These are phyloP conservation scores for Nannochloropsis gaditana DNA, from an alignment of 108 stramenopile genomes.

Conservation along the genomic window DNA sequence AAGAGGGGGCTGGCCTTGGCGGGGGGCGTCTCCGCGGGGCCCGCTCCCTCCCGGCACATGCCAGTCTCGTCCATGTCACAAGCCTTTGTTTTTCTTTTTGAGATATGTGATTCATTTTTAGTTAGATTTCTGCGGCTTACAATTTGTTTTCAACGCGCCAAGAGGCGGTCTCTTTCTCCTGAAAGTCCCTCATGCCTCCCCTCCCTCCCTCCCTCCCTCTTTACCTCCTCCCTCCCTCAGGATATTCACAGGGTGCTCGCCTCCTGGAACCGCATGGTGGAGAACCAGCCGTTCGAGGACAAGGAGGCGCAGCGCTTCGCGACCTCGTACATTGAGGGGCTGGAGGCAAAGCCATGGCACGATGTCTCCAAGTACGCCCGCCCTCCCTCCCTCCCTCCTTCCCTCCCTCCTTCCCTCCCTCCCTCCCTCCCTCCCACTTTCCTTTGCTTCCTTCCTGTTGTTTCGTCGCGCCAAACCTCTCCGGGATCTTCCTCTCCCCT, in stretches of 20 bases:
- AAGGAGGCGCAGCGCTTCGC: conserved; percentile 23
- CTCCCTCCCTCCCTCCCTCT: no score
- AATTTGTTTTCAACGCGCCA: background rate
- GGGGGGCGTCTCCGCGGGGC: no score
- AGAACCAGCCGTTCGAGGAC: background rate
- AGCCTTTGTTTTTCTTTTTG: no score
- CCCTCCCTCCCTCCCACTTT: background rate
- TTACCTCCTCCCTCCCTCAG: background rate
- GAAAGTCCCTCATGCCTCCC: no score
- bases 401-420: background rate
- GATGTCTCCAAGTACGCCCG: conserved; percentile 6
- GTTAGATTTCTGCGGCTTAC: background rate
- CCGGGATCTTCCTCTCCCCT: conserved; percentile 55
- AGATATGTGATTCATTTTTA: background rate
- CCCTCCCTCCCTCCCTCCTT: background rate
- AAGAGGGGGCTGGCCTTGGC: no score
- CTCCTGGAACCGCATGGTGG: conserved; percentile 1
- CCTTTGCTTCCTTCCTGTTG: background rate
- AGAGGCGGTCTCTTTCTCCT: no score
- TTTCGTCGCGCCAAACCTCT: conserved; percentile 25
- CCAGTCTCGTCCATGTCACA: no score
- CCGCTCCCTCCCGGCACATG: no score
- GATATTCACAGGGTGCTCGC: background rate
- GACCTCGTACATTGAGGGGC: conserved; percentile 31
- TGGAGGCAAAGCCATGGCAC: conserved; percentile 38